Conservation (phyloP, 1,284 basidiomycete genomes). For the Cronartium quercuum region DNA sequence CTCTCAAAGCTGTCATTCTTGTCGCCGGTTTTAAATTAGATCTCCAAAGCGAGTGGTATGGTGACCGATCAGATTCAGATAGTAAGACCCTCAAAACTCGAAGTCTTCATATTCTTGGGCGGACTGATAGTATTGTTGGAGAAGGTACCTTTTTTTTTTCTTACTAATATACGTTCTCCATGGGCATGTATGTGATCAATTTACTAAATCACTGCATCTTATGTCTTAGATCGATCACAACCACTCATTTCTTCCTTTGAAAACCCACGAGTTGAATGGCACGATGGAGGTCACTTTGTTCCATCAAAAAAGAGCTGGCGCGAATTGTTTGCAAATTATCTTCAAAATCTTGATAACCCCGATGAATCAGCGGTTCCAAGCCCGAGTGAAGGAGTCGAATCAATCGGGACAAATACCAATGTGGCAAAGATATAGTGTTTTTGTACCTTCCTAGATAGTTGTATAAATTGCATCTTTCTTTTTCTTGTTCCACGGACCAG, state of each 20-base stretch:
- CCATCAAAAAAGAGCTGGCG: slow-evolving; percentile 24
- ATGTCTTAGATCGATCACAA: slow-evolving; percentile 10
- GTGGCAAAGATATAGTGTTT: too few relatives aligned
- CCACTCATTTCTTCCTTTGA: slow-evolving; percentile 8
- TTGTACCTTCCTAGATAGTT: too few relatives aligned
- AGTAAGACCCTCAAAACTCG: slow-evolving; percentile 12
- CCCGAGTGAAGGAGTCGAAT: too few relatives aligned
- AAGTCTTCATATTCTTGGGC: slow-evolving; percentile 34
- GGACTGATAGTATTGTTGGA: slow-evolving; percentile 27
- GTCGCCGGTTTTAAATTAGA: slow-evolving; percentile 21
- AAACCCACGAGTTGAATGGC: slow-evolving; percentile 17
- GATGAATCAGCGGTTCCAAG: too few relatives aligned
- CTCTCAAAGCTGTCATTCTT: slow-evolving; percentile 34
- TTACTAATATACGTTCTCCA: background rate
- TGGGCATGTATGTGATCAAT: background rate
- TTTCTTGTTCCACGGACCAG: too few relatives aligned
- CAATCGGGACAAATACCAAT: too few relatives aligned
- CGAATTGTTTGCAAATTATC: too few relatives aligned
- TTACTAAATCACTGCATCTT: background rate
- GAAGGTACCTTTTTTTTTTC: background rate
- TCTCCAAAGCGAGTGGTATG: background rate
- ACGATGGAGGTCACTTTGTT: slow-evolving; percentile 34
- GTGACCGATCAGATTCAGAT: background rate
- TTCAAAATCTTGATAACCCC: too few relatives aligned
- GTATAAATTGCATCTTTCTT: too few relatives aligned